These are phyloP conservation scores for Talaromyces stipitatus DNA, from an alignment of 495 filamentous ascomycete species.

Conservation along the genomic window DNA sequence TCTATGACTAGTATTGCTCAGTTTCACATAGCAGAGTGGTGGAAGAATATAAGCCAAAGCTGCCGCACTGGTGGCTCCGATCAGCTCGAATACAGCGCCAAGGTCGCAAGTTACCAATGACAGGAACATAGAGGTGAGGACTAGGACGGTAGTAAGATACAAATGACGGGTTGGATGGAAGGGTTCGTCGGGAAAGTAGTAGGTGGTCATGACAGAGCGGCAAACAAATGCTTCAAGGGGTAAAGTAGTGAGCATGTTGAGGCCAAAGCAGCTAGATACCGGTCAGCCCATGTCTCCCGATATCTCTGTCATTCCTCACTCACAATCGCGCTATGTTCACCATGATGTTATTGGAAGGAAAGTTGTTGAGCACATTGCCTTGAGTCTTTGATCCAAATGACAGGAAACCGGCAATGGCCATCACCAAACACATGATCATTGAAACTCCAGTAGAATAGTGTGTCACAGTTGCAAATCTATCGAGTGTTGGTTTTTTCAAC, in stretches of 20 bases:
- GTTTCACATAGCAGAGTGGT: constrained; percentile 88
- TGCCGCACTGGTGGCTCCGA: constrained; percentile 89
- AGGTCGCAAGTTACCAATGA: constrained; percentile 84
- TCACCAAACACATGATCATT: constrained; percentile 76
- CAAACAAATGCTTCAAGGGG: constrained; percentile 97
- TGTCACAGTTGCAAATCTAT: constrained; percentile 86
- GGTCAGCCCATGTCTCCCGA: background rate
- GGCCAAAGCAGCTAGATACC: constrained; percentile 62
- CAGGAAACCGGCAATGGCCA: constrained; percentile 86
- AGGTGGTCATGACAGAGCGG: constrained; percentile 90
- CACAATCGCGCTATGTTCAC: constrained; percentile 88
- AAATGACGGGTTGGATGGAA: constrained; percentile 80
- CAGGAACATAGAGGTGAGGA: constrained; percentile 69
- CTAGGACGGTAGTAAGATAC: constrained; percentile 72
- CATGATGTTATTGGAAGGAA: constrained; percentile 79
- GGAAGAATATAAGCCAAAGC: constrained; percentile 93
- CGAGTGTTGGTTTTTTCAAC: constrained; percentile 84
- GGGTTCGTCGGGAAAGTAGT: constrained; percentile 76
- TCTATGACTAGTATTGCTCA: constrained; percentile 58
- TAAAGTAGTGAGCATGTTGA: constrained; percentile 97
- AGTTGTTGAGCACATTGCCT: constrained; percentile 97
- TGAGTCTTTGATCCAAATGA: constrained; percentile 86
- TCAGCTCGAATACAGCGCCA: constrained; percentile 88
- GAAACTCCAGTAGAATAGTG: constrained; percentile 87
- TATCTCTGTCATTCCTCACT: constrained; percentile 9